Evolutionary conservation across 208 protist genomes (phyloP), one percentile per base, ranked within the genome.

Genomic region (Angomonas desouzai): DNA sequence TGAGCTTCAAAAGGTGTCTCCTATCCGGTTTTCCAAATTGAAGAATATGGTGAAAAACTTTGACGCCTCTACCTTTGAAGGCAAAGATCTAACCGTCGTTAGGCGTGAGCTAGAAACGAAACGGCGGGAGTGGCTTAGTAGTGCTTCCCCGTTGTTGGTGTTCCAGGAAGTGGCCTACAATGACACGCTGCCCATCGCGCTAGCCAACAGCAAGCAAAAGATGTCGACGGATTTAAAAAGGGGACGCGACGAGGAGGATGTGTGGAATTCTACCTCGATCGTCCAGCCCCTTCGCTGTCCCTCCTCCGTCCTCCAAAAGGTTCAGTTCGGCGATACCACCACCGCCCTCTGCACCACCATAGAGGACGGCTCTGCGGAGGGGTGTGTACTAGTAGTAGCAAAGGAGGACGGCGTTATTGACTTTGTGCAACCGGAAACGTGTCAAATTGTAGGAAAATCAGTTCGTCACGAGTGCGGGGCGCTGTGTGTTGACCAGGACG

Each of bases 1-100:
- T 25, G 51, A 76, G 33, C 84, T 95, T 79, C 72, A 71, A 28
- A 32, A 22, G 2, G 66, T 67, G 9, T 70, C 80, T 2, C 77
- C 77, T 0, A 79, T 80, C 1, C 85, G 84, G 20, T 82, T 82
- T 65, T 81, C 83, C 18, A 76, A 84, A 4, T 68, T 95, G 29
- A 75, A 91, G 61, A 64, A 77, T 45, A 60, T 86, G 56, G 66
- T 92, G 11, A 72, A 85, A 49, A 38, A 1, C 40, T 76, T 80
- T 47, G 78, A 79, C 29, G 56, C 32, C 4, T 36, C 38, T 43
- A 55, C 65, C 16, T 55, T 55, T 51, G 66, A 85, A 57, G 59
- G 72, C 18, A 3, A 30, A 7, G 34, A 9, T n/a, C 7, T 16
- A 7, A 29, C 34, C 9, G 7, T 13, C 22, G 6, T 45, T 36